phyloP scores from a whole-genome alignment of 805 yeast species.

The Lipomyces yamadae region DNA sequence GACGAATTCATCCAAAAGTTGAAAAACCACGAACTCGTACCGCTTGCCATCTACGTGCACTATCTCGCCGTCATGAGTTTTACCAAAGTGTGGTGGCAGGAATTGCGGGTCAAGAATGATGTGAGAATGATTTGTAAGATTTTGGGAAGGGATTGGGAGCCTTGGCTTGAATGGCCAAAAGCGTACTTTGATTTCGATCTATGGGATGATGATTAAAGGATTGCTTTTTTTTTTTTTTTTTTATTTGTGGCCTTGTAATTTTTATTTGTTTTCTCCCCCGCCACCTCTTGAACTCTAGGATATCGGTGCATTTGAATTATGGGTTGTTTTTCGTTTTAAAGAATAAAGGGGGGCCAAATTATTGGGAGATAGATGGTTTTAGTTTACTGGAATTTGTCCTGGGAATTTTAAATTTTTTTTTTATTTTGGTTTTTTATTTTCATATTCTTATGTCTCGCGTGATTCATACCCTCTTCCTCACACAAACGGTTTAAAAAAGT shows the following conservation, averaged over 20 bases:
- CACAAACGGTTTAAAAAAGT: too few species aligned
- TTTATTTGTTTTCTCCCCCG: not conserved
- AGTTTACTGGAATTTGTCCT: too few species aligned
- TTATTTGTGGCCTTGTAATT: not conserved
- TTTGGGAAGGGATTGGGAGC: constrained; percentile 35
- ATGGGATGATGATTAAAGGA: constrained; percentile 29
- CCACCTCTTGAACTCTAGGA: too few species aligned
- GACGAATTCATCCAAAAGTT: constrained; percentile 35
- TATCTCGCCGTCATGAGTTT: constrained; percentile 36
- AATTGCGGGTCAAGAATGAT: constrained; percentile 33
- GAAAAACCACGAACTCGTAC: constrained; percentile 32
- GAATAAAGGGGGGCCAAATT: too few species aligned
- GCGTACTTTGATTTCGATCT: constrained; percentile 35
- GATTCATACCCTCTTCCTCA: too few species aligned
- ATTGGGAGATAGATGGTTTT: too few species aligned
- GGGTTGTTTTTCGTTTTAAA: too few species aligned
- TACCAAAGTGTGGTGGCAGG: constrained; percentile 38
- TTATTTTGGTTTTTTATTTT: too few species aligned
- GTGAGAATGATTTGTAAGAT: constrained; percentile 33
- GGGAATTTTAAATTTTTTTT: too few species aligned
- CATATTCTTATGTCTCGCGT: too few species aligned
- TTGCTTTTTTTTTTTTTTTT: not conserved
- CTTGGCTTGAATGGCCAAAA: constrained; percentile 35
- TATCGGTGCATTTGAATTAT: too few species aligned
- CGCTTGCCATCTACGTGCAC: constrained; percentile 35